Evolutionary conservation across 139 green algal species (phyloP), one percentile per base, ranked within the genome.

Genomic region (Chlamydomonas eustigma): DNA sequence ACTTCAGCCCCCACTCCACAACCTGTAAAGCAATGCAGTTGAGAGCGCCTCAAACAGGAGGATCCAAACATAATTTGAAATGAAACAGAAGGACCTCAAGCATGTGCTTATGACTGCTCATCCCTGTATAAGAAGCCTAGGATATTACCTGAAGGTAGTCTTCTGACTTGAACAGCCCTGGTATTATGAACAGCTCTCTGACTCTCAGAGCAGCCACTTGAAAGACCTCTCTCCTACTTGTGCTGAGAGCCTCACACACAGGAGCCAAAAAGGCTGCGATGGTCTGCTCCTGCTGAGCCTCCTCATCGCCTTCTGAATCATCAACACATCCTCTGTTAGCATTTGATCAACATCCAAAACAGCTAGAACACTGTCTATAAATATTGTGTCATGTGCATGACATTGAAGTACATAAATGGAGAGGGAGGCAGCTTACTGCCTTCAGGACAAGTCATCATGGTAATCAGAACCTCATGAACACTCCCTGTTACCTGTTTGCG

Each of bases 101-200:
- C n/a, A n/a, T n/a, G n/a, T n/a, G n/a, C n/a, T n/a, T n/a, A n/a
- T n/a, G n/a, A n/a, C n/a, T n/a, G n/a, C n/a, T n/a, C n/a, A n/a
- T n/a, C n/a, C n/a, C n/a, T n/a, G n/a, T n/a, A n/a, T n/a, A n/a
- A n/a, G n/a, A n/a, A n/a, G n/a, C n/a, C n/a, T n/a, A n/a, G n/a
- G n/a, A n/a, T 30, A 67, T 1, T 68, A 86, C 85, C 78, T 87
- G 78, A 34, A 84, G 32, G 74, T 87, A 87, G 58, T 87, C 78
- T 6, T 87, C 83, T 5, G 76, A 80, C 50, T 84, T 84, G 71
- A 83, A 84, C 50, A 74, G 39, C 63, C 37, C 70, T 32, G 83
- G 69, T 30, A 73, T 51, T n/a, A 22, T 4, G 24, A 90, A 73
- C 64, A 90, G 68, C 32, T 86, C 81, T 28, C 74, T 64, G 4